These are phyloP conservation scores for Moesziomyces sp. DNA, from an alignment of 1,284 basidiomycete genomes.

Conservation along the genomic window DNA sequence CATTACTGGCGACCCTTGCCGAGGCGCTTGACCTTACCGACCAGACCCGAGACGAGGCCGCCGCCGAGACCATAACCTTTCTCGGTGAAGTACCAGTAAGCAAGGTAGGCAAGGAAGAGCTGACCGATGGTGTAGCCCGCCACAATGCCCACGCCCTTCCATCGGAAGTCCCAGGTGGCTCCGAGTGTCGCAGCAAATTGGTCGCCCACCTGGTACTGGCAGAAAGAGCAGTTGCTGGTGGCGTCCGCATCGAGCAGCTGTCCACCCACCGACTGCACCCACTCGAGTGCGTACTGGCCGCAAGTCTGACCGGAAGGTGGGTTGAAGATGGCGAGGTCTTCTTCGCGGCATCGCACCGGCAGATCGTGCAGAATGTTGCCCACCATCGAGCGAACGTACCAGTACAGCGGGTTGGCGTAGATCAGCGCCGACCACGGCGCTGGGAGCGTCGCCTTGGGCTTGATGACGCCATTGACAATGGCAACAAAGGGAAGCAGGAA, in stretches of 20 bases:
- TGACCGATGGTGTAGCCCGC: conserved; percentile 47
- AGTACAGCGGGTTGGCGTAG: conserved; percentile 57
- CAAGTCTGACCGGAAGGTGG: conserved; percentile 54
- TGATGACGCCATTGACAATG: conserved; percentile 67
- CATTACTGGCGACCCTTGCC: conserved; percentile 23
- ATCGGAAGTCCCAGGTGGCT: conserved; percentile 51
- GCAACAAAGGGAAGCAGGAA: conserved; percentile 66
- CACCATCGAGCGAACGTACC: conserved; percentile 60
- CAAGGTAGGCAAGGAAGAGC: conserved; percentile 31
- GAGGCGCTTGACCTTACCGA: conserved; percentile 18
- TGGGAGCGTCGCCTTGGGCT: conserved; percentile 54
- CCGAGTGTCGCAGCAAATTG: conserved; percentile 44
- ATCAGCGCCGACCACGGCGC: conserved; percentile 56
- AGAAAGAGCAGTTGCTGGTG: conserved; percentile 44
- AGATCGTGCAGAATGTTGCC: conserved; percentile 54
- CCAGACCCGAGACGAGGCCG: conserved; percentile 12
- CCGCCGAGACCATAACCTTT: conserved; percentile 43
- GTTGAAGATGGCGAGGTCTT: conserved; percentile 55
- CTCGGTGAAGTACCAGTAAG: conserved; percentile 55
- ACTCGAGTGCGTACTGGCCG: conserved; percentile 49
- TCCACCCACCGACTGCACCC: conserved; percentile 40
- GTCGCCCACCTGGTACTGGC: conserved; percentile 50
- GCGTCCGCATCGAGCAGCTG: conserved; percentile 42
- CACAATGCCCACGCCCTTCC: conserved; percentile 53
- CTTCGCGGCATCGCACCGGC: conserved; percentile 48